Base-by-base conservation (phyloP, 495 filamentous ascomycete species). In the Daldinia vernicosa region DNA sequence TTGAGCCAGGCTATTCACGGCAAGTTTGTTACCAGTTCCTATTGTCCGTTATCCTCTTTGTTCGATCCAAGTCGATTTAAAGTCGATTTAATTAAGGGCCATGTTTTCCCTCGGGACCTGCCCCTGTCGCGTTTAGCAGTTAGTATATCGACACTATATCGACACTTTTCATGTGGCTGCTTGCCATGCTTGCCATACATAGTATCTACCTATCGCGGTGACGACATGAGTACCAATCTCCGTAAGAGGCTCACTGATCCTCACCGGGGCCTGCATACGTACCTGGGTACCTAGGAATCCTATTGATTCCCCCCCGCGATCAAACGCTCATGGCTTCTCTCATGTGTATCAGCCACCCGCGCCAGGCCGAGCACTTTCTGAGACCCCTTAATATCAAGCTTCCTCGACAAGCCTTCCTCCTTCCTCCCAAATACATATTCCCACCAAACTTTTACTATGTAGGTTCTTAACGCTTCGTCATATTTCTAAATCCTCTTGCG, bases 341-440 rank as follows among this genome's bases (percentile, higher is more conserved):
- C 39, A 51, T 67, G 33, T 54, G 58, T 64, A 28, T 67, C 69
- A 67, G 64, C 60, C 69, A 65, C 60, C 59, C 8, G 54, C 47
- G 54, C 53, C 37, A 27, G 33, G 22, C 60, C 70, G 32, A 67
- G 54, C 54, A 56, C 54, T 57, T 57, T 68, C 35, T 55, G 35
- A 72, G 60, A 60, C 66, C 70, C 61, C 66, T 69, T 73, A 62
- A 66, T 62, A 40, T 69, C 60, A 63, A 47, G 56, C 58, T 37
- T 56, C 39, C 3, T 56, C 52, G 24, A 1, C 4, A 0, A 33
- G n/a, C 17, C 17, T 19, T 27, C 40, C 28, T 45, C 27, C 15
- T 26, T 26, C 32, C 37, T 37, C n/a, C 40, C 43, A 24, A 11
- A 28, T 45, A n/a, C n/a, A n/a, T n/a, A n/a, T 33, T 43, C 58